Evolutionary conservation across 768 basidiomycete genomes (phyloP), one percentile per base, ranked within the genome.

Genomic region (Lyophyllum shimeji): DNA sequence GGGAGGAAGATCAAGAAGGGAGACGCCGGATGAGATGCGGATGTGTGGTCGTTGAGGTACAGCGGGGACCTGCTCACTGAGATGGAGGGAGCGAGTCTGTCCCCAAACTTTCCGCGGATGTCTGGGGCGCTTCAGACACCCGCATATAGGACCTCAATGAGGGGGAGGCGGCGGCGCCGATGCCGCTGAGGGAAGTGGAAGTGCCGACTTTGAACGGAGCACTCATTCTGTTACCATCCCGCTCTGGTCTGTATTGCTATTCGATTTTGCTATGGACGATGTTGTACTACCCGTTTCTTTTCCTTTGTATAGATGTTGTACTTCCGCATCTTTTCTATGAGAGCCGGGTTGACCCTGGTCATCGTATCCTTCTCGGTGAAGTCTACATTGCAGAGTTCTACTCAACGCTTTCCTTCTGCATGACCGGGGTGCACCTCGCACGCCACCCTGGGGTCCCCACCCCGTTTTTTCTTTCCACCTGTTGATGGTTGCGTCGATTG

Each of bases 61-160:
- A 9, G 8, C 39, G 9, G n/a, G 39, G 39, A 18, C 15, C n/a
- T 25, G 39, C 20, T n/a, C 21, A 34, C 46, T n/a, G 39, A 23
- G 20, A 51, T 20, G 34, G 18, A 8, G 21, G 3, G 27, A 25
- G 20, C 3, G 37, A 45, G 45, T 40, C 23, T 40, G 50, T 46
- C 42, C 39, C 25, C 40, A 50, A 20, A 49, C 52, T 40, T 46
- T 58, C 13, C n/a, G 44, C 48, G 45, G 29, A 42, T 44, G 18
- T 34, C 31, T 15, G 18, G 31, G 17, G 45, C 15, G 27, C 8
- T 24, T 17, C 43, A 44, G 39, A 43, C 27, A 31, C 29, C 25
- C 46, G 24, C 37, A 7, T 11, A 5, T 31, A 25, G 42, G 23
- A 7, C 25, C 25, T 50, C 31, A 55, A 27, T 44, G 12, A 9